Evolutionary conservation across 805 yeast species (phyloP), one percentile per base, ranked within the genome.

Genomic region (Priceomyces melissophilus): DNA sequence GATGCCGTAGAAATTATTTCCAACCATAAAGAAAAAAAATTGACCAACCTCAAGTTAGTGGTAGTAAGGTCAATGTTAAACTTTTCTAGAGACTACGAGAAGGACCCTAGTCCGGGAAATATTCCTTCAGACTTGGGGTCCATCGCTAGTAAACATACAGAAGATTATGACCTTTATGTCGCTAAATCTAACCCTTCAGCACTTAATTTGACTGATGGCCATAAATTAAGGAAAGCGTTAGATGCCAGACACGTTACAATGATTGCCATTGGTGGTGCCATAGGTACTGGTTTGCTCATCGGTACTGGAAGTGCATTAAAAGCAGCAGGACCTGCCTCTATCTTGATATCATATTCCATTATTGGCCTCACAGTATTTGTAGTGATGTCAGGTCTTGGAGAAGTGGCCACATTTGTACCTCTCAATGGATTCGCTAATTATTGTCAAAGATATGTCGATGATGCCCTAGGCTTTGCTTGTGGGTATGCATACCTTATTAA

Each of bases 201-300:
- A 23, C 46, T 58, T 25, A 48, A 58, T 15, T 46, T 64, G 5
- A 70, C 70, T 23, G 75, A 69, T 26, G 78, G 78, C 5, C 75
- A 69, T 42, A 56, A 65, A 43, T 65, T 75, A 49, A 71, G 69
- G 43, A 69, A 70, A 44, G 64, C 63, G 38, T 54, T 73, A 44
- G 66, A 73, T 47, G 75, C 84, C 36, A 60, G 88, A 39, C 88
- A 82, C 54, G 71, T 81, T 47, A 73, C 80, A 41, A 79, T 83
- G 84, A 79, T 83, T 55, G 84, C 93, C 48, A 78, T 87, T 49
- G 95, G 93, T 50, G 91, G 93, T 50, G 86, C 91, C 7, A 63
- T 86, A 39, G 93, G 93, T 41, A 84, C 93, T 1, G 95, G 90
- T 55, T 69, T 86, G 42, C 67, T 86, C 48, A 82, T 86, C 49